A percentile compares a stretch with the other conserved stretches of the same genome.
Conservation (phyloP, 1,284 basidiomycete genomes). For the Ganoderma multipileum region DNA sequence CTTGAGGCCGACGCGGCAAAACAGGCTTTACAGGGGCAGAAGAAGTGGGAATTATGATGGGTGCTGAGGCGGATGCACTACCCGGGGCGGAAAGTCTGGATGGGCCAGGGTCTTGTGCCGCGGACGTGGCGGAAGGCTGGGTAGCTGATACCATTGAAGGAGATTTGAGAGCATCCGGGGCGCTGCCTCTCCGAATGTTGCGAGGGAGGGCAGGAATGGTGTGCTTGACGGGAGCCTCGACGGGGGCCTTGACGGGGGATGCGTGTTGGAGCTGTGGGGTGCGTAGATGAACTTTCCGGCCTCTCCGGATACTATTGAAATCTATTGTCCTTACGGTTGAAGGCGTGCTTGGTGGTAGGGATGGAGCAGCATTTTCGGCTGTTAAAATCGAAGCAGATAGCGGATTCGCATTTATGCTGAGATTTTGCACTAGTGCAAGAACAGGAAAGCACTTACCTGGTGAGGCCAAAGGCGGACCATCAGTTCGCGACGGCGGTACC, state of each 20-base stretch:
- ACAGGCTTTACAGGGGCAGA: background rate
- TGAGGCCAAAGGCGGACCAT: background rate
- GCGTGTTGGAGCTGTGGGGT: background rate
- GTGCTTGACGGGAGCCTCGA: background rate
- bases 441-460: background rate
- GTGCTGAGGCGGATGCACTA: background rate
- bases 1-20: conserved; percentile 3
- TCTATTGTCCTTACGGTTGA: conserved; percentile 14
- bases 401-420: no score
- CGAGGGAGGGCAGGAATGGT: conserved; percentile 7
- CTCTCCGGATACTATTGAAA: conserved; percentile 16
- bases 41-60: background rate
- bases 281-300: conserved; percentile 11
- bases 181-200: conserved; percentile 12
- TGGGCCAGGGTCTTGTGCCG: background rate
- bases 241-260: background rate
- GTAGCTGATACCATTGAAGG: background rate
- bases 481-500: background rate
- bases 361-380: no score
- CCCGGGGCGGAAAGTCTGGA: background rate
- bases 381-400: background rate
- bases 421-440: no score
- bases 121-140: background rate
- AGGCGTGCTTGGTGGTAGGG: background rate
- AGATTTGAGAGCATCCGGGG: background rate